Base-by-base conservation (phyloP, 2,329 filamentous ascomycete species). In the Ophioceras dolichostomum region DNA sequence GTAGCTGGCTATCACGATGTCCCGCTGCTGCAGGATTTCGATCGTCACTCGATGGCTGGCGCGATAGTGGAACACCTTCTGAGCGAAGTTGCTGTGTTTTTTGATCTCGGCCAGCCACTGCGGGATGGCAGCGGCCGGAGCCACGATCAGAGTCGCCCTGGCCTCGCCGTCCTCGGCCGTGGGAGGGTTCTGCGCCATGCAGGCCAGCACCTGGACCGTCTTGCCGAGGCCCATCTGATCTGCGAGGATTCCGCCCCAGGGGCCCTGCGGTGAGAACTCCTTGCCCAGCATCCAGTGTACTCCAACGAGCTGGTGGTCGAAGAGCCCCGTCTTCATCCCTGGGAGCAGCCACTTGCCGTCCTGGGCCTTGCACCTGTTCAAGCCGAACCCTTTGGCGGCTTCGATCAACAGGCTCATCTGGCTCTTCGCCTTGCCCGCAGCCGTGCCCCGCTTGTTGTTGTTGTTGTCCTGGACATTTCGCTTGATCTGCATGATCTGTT, bases 151-250 rank as follows among this genome's bases (percentile, higher is more conserved):
- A 0, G 60, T 63, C 0, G 46, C 41, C 0, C 45, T 41, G 53
- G 59, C 68, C 0, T 47, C 41, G 0, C 34, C 22, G 0, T 35
- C 34, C 4, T 67, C 57, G n/a, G n/a, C n/a, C 16, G 65, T 58
- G 9, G 59, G 40, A 0, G 57, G 45, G 13, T 51, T 60, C 1
- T 49, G 55, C 4, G 52, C 41, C 41, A 60, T 57, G 32, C 50
- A 55, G 3, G 56, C 56, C 7, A 61, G 29, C 2, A 48, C 48
- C 47, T 75, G 67, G 4, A 76, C 61, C 0, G 76, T 81, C 52
- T 82, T 82, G 0, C 77, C 77, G 1, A 81, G 51, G 0, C 77
- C 77, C 73, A 79, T 78, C 19, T 67, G 67, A 46, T 81, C 75
- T 0, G 69, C 71, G 0, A 80, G 45, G 2, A 81, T 58, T 0